These are phyloP conservation scores for Fusarium kyushuense DNA, from an alignment of 2,329 filamentous ascomycete species.

Conservation along the genomic window DNA sequence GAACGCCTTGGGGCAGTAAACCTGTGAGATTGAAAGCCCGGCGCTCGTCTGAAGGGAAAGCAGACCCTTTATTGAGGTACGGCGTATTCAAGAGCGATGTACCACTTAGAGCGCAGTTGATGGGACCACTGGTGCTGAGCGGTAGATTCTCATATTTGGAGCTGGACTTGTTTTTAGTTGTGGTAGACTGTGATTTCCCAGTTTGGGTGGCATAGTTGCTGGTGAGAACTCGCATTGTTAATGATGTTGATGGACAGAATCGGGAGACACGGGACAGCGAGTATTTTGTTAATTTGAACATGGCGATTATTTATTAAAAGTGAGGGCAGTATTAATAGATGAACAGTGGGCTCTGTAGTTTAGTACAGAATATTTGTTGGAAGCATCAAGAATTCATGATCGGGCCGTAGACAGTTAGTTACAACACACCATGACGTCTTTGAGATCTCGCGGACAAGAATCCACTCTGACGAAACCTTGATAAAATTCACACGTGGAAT, in stretches of 20 bases:
- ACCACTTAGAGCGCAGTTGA: conserved; percentile 54
- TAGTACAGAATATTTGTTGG: neutral
- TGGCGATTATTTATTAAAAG: conserved; percentile 4
- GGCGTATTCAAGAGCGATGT: conserved; percentile 53
- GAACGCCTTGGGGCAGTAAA: conserved; percentile 77
- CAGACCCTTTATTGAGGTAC: conserved; percentile 83
- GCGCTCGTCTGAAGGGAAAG: conserved; percentile 77
- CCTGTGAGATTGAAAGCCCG: conserved; percentile 76
- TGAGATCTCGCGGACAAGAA: conserved; percentile 15
- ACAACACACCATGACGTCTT: conserved; percentile 37
- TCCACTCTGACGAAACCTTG: conserved; percentile 39
- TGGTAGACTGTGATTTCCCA: conserved; percentile 41
- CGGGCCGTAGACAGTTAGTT: neutral
- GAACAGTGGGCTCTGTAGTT: neutral
- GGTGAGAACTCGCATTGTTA: conserved; percentile 11
- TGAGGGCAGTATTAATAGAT: conserved; percentile 6
- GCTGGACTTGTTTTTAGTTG: conserved; percentile 33
- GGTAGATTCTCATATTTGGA: conserved; percentile 51
- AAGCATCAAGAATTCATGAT: conserved; percentile 11
- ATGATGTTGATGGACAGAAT: neutral
- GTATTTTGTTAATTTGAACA: conserved; percentile 17
- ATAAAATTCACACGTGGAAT: conserved; percentile 11
- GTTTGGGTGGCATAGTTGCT: conserved; percentile 26
- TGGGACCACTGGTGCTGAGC: conserved; percentile 53
- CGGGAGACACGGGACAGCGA: conserved; percentile 3